Evolutionary conservation across 257 asterid species (phyloP), one percentile per base, ranked within the genome.

Genomic region (Solanum lignicaule): DNA sequence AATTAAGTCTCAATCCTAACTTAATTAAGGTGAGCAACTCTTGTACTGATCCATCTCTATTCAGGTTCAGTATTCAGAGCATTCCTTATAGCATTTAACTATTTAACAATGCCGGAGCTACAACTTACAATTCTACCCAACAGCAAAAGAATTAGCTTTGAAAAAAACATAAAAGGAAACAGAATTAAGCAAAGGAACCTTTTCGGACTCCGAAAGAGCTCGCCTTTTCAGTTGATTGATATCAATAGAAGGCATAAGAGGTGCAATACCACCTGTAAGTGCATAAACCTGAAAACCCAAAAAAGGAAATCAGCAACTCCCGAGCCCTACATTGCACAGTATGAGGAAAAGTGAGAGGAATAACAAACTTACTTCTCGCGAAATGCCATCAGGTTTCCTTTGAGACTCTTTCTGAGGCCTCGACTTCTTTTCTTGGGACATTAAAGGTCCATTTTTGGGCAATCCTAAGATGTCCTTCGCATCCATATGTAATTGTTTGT

Each of bases 371-470:
- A 95, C 98, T 96, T 95, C 99, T 75, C 99, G 95, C 27, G 99
- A 97, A 89, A 97, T 94, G 86, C 99, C 99, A 90, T 97, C 99
- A 38, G 99, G 99, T 91, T 97, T 97, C 88, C 98, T 92, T 88
- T 97, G 99, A 91, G 99, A 93, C 89, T 97, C 99, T 91, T 95
- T 97, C 23, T 95, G 98, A 87, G 99, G 95, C 89, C 92, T 94
- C 65, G 98, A 88, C 88, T 97, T 97, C 95, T 95, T 96, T 86
- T 95, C 99, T 55, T 88, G 31, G 23, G 90, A 95, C 31, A 87
- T 29, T 25, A 94, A 85, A 69, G 92, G 89, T 41, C 92, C 68
- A 87, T 89, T 92, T 92, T 96, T 97, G 46, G 99, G 98, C 89
- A 97, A 87, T 88, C 99, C 99, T 87, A 95, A 88, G 8, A 97